A percentile compares a stretch with the other conserved stretches of the same genome.
Evolutionary conservation across 2,329 filamentous ascomycete species (phyloP).

Genomic region (Myriosclerotinia duriaeana): DNA sequence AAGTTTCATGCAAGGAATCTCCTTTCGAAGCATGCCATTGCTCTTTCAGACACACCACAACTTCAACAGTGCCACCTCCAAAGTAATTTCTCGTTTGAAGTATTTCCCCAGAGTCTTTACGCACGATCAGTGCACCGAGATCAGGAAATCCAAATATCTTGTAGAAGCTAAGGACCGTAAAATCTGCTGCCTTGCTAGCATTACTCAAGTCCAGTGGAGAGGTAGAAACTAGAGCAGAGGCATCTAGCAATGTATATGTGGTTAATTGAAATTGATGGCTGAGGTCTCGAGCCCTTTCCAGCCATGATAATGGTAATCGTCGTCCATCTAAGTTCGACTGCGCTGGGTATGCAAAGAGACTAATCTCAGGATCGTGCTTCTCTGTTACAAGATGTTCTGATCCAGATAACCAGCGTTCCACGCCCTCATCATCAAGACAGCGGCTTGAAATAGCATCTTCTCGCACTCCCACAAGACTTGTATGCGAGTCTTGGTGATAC

Average conservation of each 20-base stretch:
- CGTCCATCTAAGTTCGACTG: conserved; percentile 62
- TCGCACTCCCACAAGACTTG: conserved; percentile 79
- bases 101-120: conserved; percentile 63
- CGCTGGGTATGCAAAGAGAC: conserved; percentile 67
- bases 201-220: conserved; percentile 70
- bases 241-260: conserved; percentile 74
- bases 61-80: conserved; percentile 90
- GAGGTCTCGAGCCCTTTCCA: conserved; percentile 47
- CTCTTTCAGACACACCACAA: conserved; percentile 75
- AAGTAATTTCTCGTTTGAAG: conserved; percentile 77
- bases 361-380: conserved; percentile 33
- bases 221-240: conserved; percentile 77
- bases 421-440: conserved; percentile 66
- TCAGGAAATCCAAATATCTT: conserved; percentile 99
- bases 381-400: conserved; percentile 38
- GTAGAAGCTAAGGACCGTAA: conserved; percentile 84
- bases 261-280: conserved; percentile 30
- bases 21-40: conserved; percentile 81
- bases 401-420: conserved; percentile 63
- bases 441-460: conserved; percentile 64
- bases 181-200: conserved; percentile 67
- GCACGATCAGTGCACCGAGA: conserved; percentile 79
- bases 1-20: conserved; percentile 68
- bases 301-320: conserved; percentile 72
- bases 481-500: conserved; percentile 84